Base-by-base conservation (phyloP, 371 early-diverging fungal species). In the Gilbertella persicaria region DNA sequence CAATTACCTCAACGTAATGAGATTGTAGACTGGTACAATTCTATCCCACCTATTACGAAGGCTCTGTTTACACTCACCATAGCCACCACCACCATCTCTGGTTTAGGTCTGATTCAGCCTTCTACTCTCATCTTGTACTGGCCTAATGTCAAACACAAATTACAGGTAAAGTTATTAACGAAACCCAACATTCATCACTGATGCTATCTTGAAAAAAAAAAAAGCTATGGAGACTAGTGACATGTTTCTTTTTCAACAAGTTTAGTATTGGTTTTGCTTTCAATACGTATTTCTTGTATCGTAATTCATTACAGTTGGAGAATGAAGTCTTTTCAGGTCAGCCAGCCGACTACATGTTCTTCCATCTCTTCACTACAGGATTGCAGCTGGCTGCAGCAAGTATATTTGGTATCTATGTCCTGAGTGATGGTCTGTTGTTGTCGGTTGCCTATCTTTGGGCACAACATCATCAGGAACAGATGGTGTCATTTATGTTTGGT, bases 401-500 rank as follows among this genome's bases (percentile, higher is more conserved):
- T 26, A 44, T 66, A 19, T 45, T 75, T 4, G 42, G 46, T 17
- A 29, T 68, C 4, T 58, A 40, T 19, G 60, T 68, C 6, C 36
- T 67, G 40, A 62, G 64, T 55, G 64, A 88, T 36, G 77, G 85
- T 5, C 57, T 93, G 23, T 43, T 87, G 50, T 51, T 93, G 63
- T 66, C 88, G 0, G 62, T 92, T 19, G 72, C 86, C 24, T 91
- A 90, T 45, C 69, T 94, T 25, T 94, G 94, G 94, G 73, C 91
- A 8, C 79, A 80, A 62, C 71, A 86, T 59, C 77, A 87, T 52
- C 61, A 80, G 14, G 85, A 87, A 0, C 64, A 68, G 53, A 74
- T 66, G 17, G 90, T 95, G 0, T 75, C 79, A 0, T 92, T 94
- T 67, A 82, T 93, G 79, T 87, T 92, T 75, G 94, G 94, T 13